Evolutionary conservation across 2,329 filamentous ascomycete genomes (phyloP).

Genomic region (Chaetomium globosum): DNA sequence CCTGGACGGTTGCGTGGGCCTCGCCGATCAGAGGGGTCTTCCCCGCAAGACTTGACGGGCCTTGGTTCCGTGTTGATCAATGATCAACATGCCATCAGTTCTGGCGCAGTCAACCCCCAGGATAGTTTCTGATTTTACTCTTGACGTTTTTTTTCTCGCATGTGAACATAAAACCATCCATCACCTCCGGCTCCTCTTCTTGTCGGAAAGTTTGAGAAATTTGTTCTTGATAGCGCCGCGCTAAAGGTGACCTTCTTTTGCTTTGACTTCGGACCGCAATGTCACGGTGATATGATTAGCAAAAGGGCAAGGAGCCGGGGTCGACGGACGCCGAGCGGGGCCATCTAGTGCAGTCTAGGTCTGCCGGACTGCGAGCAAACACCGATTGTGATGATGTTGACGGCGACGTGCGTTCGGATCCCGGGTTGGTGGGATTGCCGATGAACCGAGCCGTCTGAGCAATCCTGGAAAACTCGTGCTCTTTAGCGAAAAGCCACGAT

Average conservation of each 20-base stretch:
- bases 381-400: not conserved
- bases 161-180: not conserved
- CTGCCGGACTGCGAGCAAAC: not conserved
- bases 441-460: not conserved
- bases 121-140: not conserved
- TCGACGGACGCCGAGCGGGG: not conserved
- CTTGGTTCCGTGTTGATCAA: not conserved
- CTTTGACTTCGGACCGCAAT: constrained; percentile 8
- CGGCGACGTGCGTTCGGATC: not conserved
- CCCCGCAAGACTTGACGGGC: not conserved
- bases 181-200: not conserved
- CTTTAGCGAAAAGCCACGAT: constrained; percentile 1
- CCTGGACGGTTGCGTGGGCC: not conserved
- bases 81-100: not conserved
- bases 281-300: not conserved
- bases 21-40: not conserved
- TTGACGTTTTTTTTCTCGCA: not conserved
- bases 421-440: not conserved
- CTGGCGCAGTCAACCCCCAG: not conserved
- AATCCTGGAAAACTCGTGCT: constrained; percentile 4
- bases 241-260: constrained; percentile 1
- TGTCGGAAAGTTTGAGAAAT: not conserved
- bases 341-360: not conserved
- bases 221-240: not conserved
- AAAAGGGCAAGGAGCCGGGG: constrained; percentile 6